Conservation (phyloP, 148 eudicot species). For the Rhododendron ferrugineum region DNA sequence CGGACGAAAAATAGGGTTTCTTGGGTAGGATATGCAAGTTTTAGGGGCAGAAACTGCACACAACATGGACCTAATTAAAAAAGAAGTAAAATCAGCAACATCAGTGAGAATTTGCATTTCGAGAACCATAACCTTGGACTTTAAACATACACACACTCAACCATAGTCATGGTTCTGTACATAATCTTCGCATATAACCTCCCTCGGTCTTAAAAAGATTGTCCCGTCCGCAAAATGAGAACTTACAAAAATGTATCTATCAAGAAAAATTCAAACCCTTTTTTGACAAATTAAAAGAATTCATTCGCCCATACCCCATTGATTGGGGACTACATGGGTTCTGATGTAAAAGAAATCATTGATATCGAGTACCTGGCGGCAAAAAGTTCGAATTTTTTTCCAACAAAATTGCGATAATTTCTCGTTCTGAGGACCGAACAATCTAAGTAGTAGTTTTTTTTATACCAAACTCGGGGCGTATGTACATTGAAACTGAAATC, state of each 20-base stretch:
- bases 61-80: constrained; percentile 44
- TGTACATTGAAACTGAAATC: neutral
- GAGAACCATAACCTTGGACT: neutral
- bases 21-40: constrained; percentile 34
- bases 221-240: neutral
- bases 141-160: neutral
- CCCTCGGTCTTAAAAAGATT: neutral
- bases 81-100: neutral
- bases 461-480: neutral
- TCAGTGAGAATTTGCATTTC: neutral
- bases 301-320: too few relatives aligned
- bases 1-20: constrained; percentile 20
- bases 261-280: neutral
- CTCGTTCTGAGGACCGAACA: neutral
- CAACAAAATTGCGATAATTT: neutral
- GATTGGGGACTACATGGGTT: too few relatives aligned
- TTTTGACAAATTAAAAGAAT: neutral
- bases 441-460: neutral
- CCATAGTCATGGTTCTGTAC: too few relatives aligned
- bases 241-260: neutral
- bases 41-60: constrained; percentile 42
- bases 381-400: neutral
- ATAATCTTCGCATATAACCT: neutral
- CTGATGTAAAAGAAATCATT: neutral
- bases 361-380: neutral